phyloP scores from a whole-genome alignment of 495 filamentous ascomycete species.

The Aeminium ludgeri region DNA sequence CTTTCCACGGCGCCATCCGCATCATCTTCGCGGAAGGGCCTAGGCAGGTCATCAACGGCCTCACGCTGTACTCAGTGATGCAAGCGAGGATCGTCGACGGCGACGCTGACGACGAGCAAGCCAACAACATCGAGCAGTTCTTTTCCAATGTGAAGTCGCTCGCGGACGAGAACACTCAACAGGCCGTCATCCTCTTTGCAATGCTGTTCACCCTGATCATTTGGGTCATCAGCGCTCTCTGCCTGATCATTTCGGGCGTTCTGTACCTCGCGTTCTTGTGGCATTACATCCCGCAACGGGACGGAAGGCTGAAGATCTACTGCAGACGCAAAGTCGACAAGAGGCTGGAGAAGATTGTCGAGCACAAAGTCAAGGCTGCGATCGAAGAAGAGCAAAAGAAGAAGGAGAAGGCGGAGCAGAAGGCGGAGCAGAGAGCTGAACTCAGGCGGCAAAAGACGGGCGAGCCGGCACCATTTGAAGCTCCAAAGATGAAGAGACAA shows the following conservation, averaged over 20 bases:
- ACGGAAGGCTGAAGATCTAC: constrained; percentile 66
- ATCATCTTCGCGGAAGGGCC: constrained; percentile 80
- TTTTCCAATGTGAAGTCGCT: constrained; percentile 50
- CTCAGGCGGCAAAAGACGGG: constrained; percentile 21
- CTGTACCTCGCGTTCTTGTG: constrained; percentile 80
- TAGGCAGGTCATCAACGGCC: constrained; percentile 70
- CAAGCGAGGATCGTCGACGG: constrained; percentile 48
- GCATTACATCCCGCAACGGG: constrained; percentile 63
- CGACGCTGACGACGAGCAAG: constrained; percentile 33
- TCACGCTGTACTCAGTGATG: constrained; percentile 71
- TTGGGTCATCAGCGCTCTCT: constrained; percentile 69
- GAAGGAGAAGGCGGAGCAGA: constrained; percentile 36
- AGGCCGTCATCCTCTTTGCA: constrained; percentile 63
- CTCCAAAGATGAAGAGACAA: constrained; percentile 8
- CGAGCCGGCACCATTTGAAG: constrained; percentile 13
- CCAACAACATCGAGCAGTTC: constrained; percentile 22
- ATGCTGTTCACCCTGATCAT: constrained; percentile 87
- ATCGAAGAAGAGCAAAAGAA: constrained; percentile 54
- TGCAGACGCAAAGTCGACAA: constrained; percentile 79
- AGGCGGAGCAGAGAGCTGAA: constrained; percentile 33
- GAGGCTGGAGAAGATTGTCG: constrained; percentile 63
- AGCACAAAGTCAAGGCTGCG: constrained; percentile 67
- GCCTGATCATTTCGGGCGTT: constrained; percentile 50
- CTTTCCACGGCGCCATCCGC: constrained; percentile 83
- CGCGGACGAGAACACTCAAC: constrained; percentile 47